Evolutionary conservation across 768 basidiomycete species (phyloP).

Genomic region (Lactifluus pinguis): DNA sequence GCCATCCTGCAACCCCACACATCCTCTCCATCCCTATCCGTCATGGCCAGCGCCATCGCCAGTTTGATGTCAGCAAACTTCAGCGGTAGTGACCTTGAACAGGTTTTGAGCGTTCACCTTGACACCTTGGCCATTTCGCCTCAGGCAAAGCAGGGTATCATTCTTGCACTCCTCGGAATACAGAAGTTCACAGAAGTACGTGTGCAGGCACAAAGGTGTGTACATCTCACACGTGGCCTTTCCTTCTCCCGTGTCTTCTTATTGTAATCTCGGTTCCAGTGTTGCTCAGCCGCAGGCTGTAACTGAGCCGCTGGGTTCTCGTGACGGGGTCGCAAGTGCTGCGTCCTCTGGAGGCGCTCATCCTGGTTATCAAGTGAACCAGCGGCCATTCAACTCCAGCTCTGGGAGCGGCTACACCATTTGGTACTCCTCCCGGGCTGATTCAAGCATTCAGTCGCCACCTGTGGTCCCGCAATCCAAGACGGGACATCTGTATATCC

Average conservation of each 20-base stretch:
- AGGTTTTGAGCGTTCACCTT: neutral
- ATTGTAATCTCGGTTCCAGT: neutral
- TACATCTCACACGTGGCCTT: neutral
- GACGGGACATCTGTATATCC: neutral
- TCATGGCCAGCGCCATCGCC: neutral
- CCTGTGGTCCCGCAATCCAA: neutral
- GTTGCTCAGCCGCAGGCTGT: neutral
- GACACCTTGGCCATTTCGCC: neutral
- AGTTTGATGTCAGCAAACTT: neutral
- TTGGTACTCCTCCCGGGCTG: neutral
- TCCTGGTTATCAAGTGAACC: neutral
- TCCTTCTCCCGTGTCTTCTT: neutral
- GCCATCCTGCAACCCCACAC: conserved; percentile 1
- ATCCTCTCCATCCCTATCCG: neutral
- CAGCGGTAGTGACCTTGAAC: neutral
- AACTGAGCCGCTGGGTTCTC: too few species aligned
- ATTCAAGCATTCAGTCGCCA: neutral
- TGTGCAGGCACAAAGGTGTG: neutral
- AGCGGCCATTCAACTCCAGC: neutral
- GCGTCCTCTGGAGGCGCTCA: neutral
- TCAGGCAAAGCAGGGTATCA: neutral
- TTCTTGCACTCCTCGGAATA: neutral
- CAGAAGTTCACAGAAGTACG: neutral
- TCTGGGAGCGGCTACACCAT: neutral
- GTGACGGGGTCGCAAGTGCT: too few species aligned